These are phyloP conservation scores for Eucalyptus marginata DNA, from an alignment of 345 rosid species.

Conservation along the genomic window DNA sequence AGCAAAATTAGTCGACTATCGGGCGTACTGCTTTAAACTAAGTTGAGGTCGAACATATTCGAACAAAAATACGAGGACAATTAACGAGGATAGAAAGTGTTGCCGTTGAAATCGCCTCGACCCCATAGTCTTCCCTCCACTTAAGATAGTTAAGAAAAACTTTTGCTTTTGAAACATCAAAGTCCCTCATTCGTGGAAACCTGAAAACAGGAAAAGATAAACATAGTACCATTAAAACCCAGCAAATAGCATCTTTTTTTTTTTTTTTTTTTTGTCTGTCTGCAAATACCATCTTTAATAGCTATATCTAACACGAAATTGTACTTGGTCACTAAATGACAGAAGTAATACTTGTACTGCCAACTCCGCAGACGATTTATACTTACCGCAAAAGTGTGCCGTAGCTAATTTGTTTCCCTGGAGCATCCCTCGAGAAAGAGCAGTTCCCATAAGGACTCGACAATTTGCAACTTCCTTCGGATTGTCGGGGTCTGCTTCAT, in stretches of 20 bases:
- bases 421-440: slow-evolving; percentile 31
- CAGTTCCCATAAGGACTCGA: slow-evolving; percentile 20
- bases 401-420: slow-evolving; percentile 29
- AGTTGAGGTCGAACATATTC: no score
- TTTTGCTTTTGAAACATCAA: slow-evolving; percentile 39
- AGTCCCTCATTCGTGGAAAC: slow-evolving; percentile 45
- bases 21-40: no score
- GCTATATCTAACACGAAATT: no score
- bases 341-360: not conserved
- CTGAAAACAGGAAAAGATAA: not conserved
- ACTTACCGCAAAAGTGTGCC: slow-evolving; percentile 42
- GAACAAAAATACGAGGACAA: not conserved
- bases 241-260: no score
- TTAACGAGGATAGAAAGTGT: not conserved
- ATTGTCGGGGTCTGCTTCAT: slow-evolving; percentile 23
- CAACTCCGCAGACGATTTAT: not conserved
- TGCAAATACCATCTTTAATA: not conserved
- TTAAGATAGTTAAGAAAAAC: slow-evolving; percentile 35
- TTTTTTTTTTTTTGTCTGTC: no score
- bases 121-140: slow-evolving; percentile 34
- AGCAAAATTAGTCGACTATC: no score
- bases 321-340: not conserved
- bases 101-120: slow-evolving; percentile 36
- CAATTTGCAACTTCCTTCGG: slow-evolving; percentile 29
- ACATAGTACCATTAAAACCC: not conserved